Evolutionary conservation across 2,329 filamentous ascomycete species (phyloP).

Genomic region (Mollisia scopiformis): DNA sequence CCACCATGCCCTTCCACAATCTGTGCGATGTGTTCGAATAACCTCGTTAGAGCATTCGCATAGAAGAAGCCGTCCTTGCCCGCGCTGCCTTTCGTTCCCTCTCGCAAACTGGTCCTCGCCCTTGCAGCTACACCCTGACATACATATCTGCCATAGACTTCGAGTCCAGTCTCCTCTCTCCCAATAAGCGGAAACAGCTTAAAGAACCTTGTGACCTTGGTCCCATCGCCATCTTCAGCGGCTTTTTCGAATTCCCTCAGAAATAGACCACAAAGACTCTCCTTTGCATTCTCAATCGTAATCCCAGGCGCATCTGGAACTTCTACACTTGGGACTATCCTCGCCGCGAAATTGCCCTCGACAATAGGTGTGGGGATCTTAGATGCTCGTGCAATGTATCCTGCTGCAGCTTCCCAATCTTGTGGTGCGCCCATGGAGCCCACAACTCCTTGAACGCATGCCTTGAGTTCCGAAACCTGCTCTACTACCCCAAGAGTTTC

Average conservation of each 20-base stretch:
- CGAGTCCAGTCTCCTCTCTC: slow-evolving; percentile 82
- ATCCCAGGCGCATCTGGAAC: slow-evolving; percentile 89
- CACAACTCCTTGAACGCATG: slow-evolving; percentile 90
- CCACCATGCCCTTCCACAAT: slow-evolving; percentile 92
- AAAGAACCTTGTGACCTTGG: slow-evolving; percentile 93
- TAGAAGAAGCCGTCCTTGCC: slow-evolving; percentile 86
- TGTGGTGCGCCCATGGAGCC: slow-evolving; percentile 97
- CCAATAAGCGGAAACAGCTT: slow-evolving; percentile 96
- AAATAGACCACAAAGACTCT: slow-evolving; percentile 89
- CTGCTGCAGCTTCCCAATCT: slow-evolving; percentile 97
- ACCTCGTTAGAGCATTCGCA: slow-evolving; percentile 82
- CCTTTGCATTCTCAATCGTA: slow-evolving; percentile 84
- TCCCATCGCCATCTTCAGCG: slow-evolving; percentile 81
- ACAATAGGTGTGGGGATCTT: slow-evolving; percentile 81
- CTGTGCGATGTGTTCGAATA: slow-evolving; percentile 97
- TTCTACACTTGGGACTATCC: slow-evolving; percentile 93
- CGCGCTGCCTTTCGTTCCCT: slow-evolving; percentile 60
- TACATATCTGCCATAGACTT: slow-evolving; percentile 95
- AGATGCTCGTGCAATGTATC: slow-evolving; percentile 81
- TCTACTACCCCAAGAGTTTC: slow-evolving; percentile 90
- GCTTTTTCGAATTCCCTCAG: slow-evolving; percentile 94
- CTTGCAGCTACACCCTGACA: slow-evolving; percentile 90
- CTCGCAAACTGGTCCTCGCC: slow-evolving; percentile 79
- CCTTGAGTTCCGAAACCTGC: slow-evolving; percentile 95
- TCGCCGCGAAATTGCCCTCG: slow-evolving; percentile 82